Base-by-base conservation (phyloP, 2,329 filamentous ascomycete species). In the Trichoderma citrinoviride region DNA sequence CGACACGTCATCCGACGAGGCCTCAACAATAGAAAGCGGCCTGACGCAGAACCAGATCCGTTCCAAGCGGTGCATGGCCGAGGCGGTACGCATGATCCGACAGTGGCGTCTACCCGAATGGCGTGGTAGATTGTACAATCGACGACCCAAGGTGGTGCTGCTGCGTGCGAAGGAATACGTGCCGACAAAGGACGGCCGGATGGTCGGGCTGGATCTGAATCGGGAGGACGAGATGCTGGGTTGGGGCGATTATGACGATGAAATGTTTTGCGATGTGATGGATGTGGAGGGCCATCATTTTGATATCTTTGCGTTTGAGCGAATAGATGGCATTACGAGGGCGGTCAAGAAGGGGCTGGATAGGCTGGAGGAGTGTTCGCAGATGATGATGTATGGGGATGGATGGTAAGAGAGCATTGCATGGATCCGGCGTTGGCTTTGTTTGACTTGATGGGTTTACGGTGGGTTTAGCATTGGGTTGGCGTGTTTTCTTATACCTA, bases 251-350 rank as follows among this genome's bases (percentile, higher is more conserved):
- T 84, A 86, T 50, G 73, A 78, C 23, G 74, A 75, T 29, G 72
- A 73, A 23, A 75, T 85, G 69, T 78, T 86, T 12, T 71, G 73
- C 27, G 71, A 78, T 14, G 75, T 84, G 1, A 66, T 83, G n/a
- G 79, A 82, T 12, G 75, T 85, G 2, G 76, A 82, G 0, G 82
- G 83, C 0, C 78, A 85, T 64, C 84, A 86, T 67, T 86, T 82
- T 67, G 77, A 77, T 61, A 72, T 83, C 44, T 84, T 83, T 68
- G 71, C 71, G 1, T 71, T 69, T 46, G 65, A 72, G 7, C 71
- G 71, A 41, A 70, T 77, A 40, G 62, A 67, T 1, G 71, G 65
- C 7, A 76, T 73, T 17, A 72, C 76, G 19, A 63, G 56, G 52
- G 69, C 68, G 14, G 72, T 77, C 5, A 66, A 61, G 50, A 55